Base-by-base conservation (phyloP, 768 basidiomycete genomes). In the Boletellus emodensis region DNA sequence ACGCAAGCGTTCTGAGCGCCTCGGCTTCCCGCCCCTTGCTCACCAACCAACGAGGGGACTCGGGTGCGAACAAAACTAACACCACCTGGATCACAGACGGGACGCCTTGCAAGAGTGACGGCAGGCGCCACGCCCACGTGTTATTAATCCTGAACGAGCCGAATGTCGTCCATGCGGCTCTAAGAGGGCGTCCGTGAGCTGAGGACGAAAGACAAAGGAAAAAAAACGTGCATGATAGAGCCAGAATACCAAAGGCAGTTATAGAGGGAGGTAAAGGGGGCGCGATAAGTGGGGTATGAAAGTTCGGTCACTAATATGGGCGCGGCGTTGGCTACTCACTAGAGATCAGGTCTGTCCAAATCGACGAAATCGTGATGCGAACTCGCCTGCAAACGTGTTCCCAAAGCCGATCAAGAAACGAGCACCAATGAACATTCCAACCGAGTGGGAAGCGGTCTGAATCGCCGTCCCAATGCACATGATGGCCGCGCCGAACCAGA, bases 171-270 rank as follows among this genome's bases (percentile, higher is more conserved):
- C 89, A 92, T 3, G 87, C 87, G 30, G 88, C 83, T 51, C 81
- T 82, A 33, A 17, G 41, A n/a, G 42, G 40, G 26, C 24, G 11
- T 14, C 34, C 8, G 18, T 14, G 6, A 40, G 15, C 34, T 0
- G 26, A 22, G 1, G 11, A 42, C 32, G 1, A 15, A 26, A n/a
- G 26, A 46, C 17, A 15, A 28, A 37, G 6, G 10, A 20, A 36
- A 34, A 52, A 54, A 28, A 48, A 73, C 79, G 40, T 52, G 81
- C 82, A 90, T 64, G 65, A 90, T 88, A 52, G 87, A 78, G 47
- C 90, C 90, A 15, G 85, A 83, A 62, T 89, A 89, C 89, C 90
- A 92, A 53, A 90, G 81, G 17, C 85, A 83, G 75, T 90, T 89
- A 73, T 87, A 90, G 42, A 81, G 71, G 2, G 87, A 83, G 9